These are phyloP conservation scores for Hevea brasiliensis DNA, from an alignment of 345 rosid genomes.

Conservation along the genomic window DNA sequence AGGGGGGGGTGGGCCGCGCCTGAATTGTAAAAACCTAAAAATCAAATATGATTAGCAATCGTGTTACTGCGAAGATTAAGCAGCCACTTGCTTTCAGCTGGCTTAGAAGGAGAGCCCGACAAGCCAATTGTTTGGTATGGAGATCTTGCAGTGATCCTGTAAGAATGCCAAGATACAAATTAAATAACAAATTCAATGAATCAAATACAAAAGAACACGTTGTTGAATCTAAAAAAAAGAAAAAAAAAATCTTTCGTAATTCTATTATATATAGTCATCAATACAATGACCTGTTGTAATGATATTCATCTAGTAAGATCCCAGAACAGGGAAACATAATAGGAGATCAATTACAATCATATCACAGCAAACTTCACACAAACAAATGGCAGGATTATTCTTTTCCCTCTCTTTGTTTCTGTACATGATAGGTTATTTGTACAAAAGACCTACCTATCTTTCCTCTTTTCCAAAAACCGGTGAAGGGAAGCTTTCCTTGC, in stretches of 20 bases:
- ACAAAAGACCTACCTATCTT: constrained; percentile 64
- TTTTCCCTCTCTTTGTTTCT: not conserved
- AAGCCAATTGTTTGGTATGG: constrained; percentile 53
- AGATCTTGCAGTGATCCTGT: constrained; percentile 60
- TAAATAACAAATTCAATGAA: constrained; percentile 4
- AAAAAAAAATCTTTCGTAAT: too few species aligned
- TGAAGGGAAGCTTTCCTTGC: constrained; percentile 95
- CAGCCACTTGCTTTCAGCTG: constrained; percentile 52
- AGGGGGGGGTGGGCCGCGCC: too few species aligned
- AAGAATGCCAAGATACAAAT: not conserved
- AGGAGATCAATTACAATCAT: too few species aligned
- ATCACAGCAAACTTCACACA: not conserved
- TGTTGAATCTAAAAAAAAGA: too few species aligned
- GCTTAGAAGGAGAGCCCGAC: constrained; percentile 32
- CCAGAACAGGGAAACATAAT: too few species aligned
- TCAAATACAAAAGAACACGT: not conserved
- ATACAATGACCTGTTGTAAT: too few species aligned
- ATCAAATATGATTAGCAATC: constrained; percentile 1
- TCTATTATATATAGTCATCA: too few species aligned
- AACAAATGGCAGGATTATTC: not conserved
- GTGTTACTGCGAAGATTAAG: constrained; percentile 36
- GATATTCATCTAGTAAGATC: too few species aligned
- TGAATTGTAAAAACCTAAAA: constrained; percentile 4
- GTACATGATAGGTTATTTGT: not conserved
- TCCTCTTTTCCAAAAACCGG: constrained; percentile 89